A percentile compares a stretch with the other conserved stretches of the same genome.
Evolutionary conservation across 305 asterid species (phyloP).

Genomic region (Andrographis paniculata): DNA sequence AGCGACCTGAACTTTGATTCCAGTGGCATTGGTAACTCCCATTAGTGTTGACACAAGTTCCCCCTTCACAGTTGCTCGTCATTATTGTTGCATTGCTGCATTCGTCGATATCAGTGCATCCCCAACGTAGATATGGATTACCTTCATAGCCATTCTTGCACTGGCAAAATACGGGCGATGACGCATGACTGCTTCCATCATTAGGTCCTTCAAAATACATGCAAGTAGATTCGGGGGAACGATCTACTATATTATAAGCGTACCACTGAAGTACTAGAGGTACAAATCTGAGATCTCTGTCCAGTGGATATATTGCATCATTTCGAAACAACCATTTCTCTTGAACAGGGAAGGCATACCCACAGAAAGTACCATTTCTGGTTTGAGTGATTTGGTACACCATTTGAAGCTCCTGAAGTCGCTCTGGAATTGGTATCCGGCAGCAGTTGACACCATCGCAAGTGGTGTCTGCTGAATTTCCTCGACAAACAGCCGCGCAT

Average conservation of each 20-base stretch:
- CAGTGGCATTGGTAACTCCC: neutral
- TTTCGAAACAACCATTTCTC: slow-evolving; percentile 18
- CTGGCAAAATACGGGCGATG: neutral
- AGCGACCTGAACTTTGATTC: no score
- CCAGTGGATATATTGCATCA: slow-evolving; percentile 19
- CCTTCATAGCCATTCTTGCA: slow-evolving; percentile 17
- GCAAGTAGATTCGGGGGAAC: neutral
- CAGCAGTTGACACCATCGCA: slow-evolving; percentile 33
- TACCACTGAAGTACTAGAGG: slow-evolving; percentile 36
- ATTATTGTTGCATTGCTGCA: neutral
- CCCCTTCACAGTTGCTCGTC: no score
- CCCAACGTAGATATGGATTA: slow-evolving; percentile 23
- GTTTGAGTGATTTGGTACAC: slow-evolving; percentile 12
- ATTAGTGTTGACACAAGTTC: neutral
- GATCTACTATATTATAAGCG: neutral
- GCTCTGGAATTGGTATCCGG: slow-evolving; percentile 15
- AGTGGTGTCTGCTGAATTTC: slow-evolving; percentile 1
- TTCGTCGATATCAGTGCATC: slow-evolving; percentile 25
- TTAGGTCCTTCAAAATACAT: neutral
- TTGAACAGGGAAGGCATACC: slow-evolving; percentile 26
- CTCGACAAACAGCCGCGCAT: slow-evolving; percentile 26
- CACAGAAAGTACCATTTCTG: slow-evolving; percentile 12
- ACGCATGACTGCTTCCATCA: neutral
- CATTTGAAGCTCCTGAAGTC: slow-evolving; percentile 9
- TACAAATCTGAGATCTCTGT: slow-evolving; percentile 17